A percentile compares a stretch with the other conserved stretches of the same genome.
Evolutionary conservation across 805 yeast species (phyloP).

Genomic region (Ogataea ramenticola): DNA sequence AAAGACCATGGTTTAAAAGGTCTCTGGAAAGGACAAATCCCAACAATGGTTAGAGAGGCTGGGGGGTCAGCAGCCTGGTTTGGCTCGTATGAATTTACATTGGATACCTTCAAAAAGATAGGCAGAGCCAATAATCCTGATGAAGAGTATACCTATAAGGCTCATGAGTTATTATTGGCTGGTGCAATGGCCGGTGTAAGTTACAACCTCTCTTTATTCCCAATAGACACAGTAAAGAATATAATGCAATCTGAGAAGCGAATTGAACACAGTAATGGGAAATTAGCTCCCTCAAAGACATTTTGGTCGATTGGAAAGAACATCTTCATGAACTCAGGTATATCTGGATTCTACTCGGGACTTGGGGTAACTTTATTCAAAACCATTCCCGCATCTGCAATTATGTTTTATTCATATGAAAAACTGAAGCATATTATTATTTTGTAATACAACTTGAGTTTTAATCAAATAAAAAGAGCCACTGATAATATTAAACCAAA

Average conservation of each 20-base stretch:
- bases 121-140: constrained; percentile 6
- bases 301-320: constrained; percentile 30
- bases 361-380: constrained; percentile 73
- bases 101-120: constrained; percentile 26
- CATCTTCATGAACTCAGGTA: constrained; percentile 47
- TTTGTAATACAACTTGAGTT: not conserved
- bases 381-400: constrained; percentile 86
- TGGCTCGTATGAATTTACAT: constrained; percentile 69
- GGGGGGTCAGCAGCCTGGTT: constrained; percentile 95
- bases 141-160: constrained; percentile 24
- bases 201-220: constrained; percentile 75
- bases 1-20: constrained; percentile 53
- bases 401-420: constrained; percentile 78
- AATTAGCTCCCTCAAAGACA: constrained; percentile 10
- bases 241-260: constrained; percentile 59
- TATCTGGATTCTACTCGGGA: constrained; percentile 74
- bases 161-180: constrained; percentile 54
- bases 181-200: constrained; percentile 86
- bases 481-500: not conserved
- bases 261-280: constrained; percentile 6
- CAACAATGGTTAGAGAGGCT: constrained; percentile 76
- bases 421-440: constrained; percentile 31
- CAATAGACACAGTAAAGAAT: constrained; percentile 86
- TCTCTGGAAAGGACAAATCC: constrained; percentile 80
- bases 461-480: no score